These are phyloP conservation scores for Fusarium euwallaceae DNA, from an alignment of 2,329 filamentous ascomycete genomes.

Conservation along the genomic window DNA sequence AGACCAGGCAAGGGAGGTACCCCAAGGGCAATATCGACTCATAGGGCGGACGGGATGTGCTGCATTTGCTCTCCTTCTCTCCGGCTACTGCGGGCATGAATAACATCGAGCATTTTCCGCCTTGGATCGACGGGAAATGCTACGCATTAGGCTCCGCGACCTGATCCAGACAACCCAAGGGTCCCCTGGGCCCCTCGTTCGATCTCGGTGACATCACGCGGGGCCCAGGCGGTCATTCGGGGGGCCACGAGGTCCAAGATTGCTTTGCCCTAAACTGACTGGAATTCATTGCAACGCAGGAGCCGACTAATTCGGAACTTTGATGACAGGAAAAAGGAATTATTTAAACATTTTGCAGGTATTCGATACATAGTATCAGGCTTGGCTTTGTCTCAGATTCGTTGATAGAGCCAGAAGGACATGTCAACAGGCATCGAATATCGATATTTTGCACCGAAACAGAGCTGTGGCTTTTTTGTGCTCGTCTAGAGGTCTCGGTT, in stretches of 20 bases:
- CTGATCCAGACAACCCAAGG: background rate
- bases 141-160: background rate
- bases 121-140: background rate
- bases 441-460: conserved; percentile 33
- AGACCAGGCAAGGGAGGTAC: background rate
- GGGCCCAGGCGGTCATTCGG: conserved; percentile 12
- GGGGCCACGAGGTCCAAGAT: conserved; percentile 10
- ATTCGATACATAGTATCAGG: background rate
- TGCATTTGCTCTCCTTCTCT: background rate
- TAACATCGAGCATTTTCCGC: conserved; percentile 1
- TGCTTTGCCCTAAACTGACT: background rate
- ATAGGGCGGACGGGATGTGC: conserved; percentile 1
- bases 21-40: conserved; percentile 20
- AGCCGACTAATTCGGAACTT: conserved; percentile 2
- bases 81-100: background rate
- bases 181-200: conserved; percentile 35
- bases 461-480: conserved; percentile 21
- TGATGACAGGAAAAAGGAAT: background rate
- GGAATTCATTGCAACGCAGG: background rate
- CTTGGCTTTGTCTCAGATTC: background rate
- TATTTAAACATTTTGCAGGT: background rate
- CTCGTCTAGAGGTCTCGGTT: conserved; percentile 14
- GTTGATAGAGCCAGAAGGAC: background rate
- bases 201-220: conserved; percentile 44
- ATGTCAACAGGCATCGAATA: conserved; percentile 5